phyloP scores from a whole-genome alignment of 306 rosid genomes.

The Styphnolobium japonicum region DNA sequence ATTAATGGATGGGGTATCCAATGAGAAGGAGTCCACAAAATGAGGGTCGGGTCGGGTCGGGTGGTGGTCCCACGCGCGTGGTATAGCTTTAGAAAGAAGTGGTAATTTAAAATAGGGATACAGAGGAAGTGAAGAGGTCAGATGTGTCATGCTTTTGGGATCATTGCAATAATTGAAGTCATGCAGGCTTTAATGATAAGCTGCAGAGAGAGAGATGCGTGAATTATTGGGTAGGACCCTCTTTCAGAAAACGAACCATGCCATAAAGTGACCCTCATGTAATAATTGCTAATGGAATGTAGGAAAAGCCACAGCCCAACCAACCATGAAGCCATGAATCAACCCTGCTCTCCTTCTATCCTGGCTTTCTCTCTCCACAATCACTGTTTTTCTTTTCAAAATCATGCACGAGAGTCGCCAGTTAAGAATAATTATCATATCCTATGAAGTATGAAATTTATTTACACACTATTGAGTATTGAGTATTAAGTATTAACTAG shows the following conservation, averaged over 20 bases:
- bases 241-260: conserved; percentile 16
- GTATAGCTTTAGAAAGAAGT: conserved; percentile 39
- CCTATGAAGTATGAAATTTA: background rate
- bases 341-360: background rate
- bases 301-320: background rate
- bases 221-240: conserved; percentile 56
- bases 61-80: conserved; percentile 54
- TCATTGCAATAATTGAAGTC: conserved; percentile 92
- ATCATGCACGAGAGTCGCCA: background rate
- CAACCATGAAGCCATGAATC: background rate
- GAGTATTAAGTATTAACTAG: too few relatives aligned
- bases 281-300: conserved; percentile 27
- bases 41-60: background rate
- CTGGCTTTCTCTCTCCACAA: background rate
- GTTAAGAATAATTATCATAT: background rate
- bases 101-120: conserved; percentile 35
- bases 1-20: conserved; percentile 19
- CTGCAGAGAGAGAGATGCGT: conserved; percentile 30
- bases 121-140: conserved; percentile 54
- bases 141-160: conserved; percentile 88
- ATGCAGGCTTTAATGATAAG: conserved; percentile 92
- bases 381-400: background rate
- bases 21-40: conserved; percentile 16
- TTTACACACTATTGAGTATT: too few relatives aligned
- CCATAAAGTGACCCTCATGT: conserved; percentile 15